These are phyloP conservation scores for Wickerhamomyces mucosus DNA, from an alignment of 805 yeast genomes.

Conservation along the genomic window DNA sequence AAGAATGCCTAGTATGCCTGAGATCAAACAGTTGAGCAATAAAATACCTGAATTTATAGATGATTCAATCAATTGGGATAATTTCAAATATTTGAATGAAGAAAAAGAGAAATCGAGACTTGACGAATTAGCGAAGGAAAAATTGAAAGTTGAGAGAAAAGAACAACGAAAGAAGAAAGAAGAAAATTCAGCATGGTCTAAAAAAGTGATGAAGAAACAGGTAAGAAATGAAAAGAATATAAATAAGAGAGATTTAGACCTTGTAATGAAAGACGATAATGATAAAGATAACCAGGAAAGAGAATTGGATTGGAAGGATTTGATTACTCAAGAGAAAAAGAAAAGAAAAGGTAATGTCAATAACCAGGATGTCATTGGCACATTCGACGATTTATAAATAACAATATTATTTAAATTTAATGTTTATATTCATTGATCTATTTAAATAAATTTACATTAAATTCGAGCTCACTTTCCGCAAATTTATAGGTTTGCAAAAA, in stretches of 20 bases:
- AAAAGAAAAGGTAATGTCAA: constrained; percentile 31
- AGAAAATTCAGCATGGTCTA: constrained; percentile 23
- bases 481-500: constrained; percentile 8
- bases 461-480: constrained; percentile 13
- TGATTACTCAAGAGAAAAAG: constrained; percentile 57
- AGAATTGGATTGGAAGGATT: constrained; percentile 84
- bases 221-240: constrained; percentile 52
- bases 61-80: constrained; percentile 55
- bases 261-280: constrained; percentile 43
- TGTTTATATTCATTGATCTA: not conserved
- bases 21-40: constrained; percentile 42
- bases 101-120: constrained; percentile 55
- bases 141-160: constrained; percentile 23
- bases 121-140: constrained; percentile 41
- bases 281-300: constrained; percentile 31
- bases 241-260: constrained; percentile 43
- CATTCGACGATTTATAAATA: constrained; percentile 51
- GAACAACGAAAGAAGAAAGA: constrained; percentile 14
- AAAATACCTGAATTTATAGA: constrained; percentile 58
- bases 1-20: constrained; percentile 94
- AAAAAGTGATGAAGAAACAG: constrained; percentile 34
- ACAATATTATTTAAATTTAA: not conserved
- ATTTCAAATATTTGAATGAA: constrained; percentile 42
- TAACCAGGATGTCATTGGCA: constrained; percentile 37
- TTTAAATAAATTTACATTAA: constrained; percentile 7